Evolutionary conservation across 345 rosid species (phyloP), one percentile per base, ranked within the genome.

Genomic region (Pugionium dolabratum): DNA sequence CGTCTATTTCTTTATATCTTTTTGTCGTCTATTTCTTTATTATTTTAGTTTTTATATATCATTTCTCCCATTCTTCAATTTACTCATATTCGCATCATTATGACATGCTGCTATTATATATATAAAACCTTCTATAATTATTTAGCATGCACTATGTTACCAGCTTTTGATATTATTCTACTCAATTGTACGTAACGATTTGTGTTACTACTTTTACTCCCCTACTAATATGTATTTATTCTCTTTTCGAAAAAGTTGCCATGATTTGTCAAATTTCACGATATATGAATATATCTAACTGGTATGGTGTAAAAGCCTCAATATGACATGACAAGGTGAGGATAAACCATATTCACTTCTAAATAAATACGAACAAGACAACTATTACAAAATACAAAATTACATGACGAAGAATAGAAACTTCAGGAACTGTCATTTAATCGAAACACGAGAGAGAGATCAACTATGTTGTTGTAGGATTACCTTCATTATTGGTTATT

Each of bases 271-370:
- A 40, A 31, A 26, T 50, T 18, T 26, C 45, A 69, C 27, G 66
- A 18, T 36, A 65, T 52, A 6, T 67, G 56, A 36, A 46, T 18
- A n/a, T 43, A 43, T 44, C 33, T 35, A 58, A 68, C 49, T 59
- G 35, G 73, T 42, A 68, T 25, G 26, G 9, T 40, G 18, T 48
- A 71, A 64, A 51, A 39, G 64, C 69, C 62, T 63, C 45, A 42
- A 63, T 54, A 55, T 71, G 64, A 71, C 44, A 71, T 63, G 75
- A 71, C 75, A 18, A 18, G 18, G 18, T 18, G 18, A 18, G 18
- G 18, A 18, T 18, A 18, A 18, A 18, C 18, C 18, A 18, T 18
- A 18, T 18, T 18, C 18, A 18, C 18, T 35, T 40, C 37, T 54
- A 18, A 18, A 18, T 18, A 26, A 7, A 18, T 41, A 45, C 25